Evolutionary conservation across 2,329 filamentous ascomycete genomes (phyloP).

Genomic region (Scytalidium sp.): DNA sequence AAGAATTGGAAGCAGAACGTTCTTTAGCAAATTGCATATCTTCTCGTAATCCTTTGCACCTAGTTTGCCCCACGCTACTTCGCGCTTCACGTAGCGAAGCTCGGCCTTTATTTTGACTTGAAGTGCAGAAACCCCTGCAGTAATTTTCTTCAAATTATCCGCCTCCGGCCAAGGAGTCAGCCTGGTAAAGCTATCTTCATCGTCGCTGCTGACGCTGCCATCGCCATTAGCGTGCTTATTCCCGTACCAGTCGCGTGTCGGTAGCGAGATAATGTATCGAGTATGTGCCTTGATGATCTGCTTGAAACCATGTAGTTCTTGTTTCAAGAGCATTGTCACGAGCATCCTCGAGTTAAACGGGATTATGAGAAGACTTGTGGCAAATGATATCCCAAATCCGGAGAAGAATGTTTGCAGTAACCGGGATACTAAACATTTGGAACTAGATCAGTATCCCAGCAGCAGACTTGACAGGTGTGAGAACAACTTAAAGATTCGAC

Average conservation of each 20-base stretch:
- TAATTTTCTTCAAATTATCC: slow-evolving; percentile 4
- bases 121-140: background rate
- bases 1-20: slow-evolving; percentile 6
- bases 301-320: no score
- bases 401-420: no score
- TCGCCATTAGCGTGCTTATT: background rate
- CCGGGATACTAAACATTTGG: background rate
- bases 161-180: slow-evolving; percentile 7
- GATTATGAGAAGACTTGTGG: no score
- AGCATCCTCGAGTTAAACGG: no score
- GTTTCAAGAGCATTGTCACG: no score
- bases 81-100: slow-evolving; percentile 10
- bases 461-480: background rate
- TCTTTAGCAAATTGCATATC: slow-evolving; percentile 6
- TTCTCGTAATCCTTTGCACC: slow-evolving; percentile 4
- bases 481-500: slow-evolving; percentile 3
- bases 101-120: slow-evolving; percentile 8
- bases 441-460: background rate
- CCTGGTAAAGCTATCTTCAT: background rate
- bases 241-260: slow-evolving; percentile 6
- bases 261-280: slow-evolving; percentile 6
- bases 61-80: slow-evolving; percentile 11
- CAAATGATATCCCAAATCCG: no score
- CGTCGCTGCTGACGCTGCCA: background rate
- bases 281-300: slow-evolving; percentile 1